Evolutionary conservation across 352 stramenopile genomes (phyloP).

Genomic region (Peronospora destructor): DNA sequence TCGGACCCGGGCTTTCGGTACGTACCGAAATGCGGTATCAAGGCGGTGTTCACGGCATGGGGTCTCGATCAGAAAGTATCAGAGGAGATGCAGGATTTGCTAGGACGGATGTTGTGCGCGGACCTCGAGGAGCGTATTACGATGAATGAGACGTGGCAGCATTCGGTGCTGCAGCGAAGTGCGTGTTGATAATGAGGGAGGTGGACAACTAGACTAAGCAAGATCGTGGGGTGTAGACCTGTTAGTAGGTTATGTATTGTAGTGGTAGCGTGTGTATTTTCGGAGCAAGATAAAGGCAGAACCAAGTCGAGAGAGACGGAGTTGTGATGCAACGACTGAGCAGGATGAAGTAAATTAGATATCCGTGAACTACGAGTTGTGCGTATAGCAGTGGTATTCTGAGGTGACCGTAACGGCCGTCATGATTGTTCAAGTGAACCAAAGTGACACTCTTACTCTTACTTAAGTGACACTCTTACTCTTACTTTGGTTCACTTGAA

Average conservation of each 20-base stretch:
- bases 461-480: too few species aligned
- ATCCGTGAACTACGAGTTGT: conserved; percentile 12
- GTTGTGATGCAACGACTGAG: not conserved
- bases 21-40: conserved; percentile 65
- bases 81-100: conserved; percentile 51
- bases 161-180: conserved; percentile 44
- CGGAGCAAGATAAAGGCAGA: not conserved
- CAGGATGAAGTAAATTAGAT: conserved; percentile 15
- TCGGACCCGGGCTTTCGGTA: conserved; percentile 86
- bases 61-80: conserved; percentile 36
- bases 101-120: conserved; percentile 67
- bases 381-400: conserved; percentile 12
- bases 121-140: conserved; percentile 51
- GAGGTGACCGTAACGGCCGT: not conserved
- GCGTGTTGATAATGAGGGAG: not conserved
- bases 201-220: not conserved
- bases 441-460: too few species aligned
- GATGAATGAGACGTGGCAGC: conserved; percentile 51
- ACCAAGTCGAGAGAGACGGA: not conserved
- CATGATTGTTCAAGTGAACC: too few species aligned
- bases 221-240: not conserved
- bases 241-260: conserved; percentile 5
- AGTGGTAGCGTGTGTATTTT: not conserved
- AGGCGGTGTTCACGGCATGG: conserved; percentile 69
- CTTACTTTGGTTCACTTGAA: too few species aligned